Evolutionary conservation across 257 asterid species (phyloP), one percentile per base, ranked within the genome.

Genomic region (Petunia axillaris): DNA sequence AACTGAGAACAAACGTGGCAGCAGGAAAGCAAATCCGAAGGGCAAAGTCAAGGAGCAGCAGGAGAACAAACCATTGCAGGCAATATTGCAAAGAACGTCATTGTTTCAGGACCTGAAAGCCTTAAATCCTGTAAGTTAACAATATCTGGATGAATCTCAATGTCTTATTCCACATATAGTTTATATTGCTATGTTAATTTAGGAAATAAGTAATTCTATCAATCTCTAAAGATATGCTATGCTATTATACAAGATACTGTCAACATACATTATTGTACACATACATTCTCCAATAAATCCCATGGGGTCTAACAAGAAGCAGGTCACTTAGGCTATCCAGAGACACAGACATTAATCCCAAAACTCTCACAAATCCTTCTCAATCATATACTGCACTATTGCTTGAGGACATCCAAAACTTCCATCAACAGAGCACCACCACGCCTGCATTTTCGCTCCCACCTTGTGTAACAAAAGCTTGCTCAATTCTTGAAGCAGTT

Each of bases 401-500:
- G 75, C 95, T 96, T 0, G 98, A 96, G 85, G 99, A 96, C 87
- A 96, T 96, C 68, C 98, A 96, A 8, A 96, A 94, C 57, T 96
- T 96, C 86, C 98, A 96, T 90, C 98, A 95, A 55, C 92, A 94
- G 85, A 92, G 74, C 82, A 87, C 67, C 16, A 46, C 85, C 4
- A n/a, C 89, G 4, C 73, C 90, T 46, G 43, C 88, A 1, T 87
- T 91, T 64, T 57, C 92, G 43, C 87, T 94, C 82, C 99, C 99
- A 5, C 85, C 92, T 40, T 96, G 99, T 79, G 87, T 96, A 58
- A 87, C 93, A 6, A 96, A 96, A 78, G 99, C 98, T 53, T 86
- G 94, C 83, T 92, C 98, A 41, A 96, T 96, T 74, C 94, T 94
- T 53, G 98, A 96, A 75, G 99, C 99, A 57, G 98, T 96, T 38